Evolutionary conservation across 164 flowering plant species (phyloP).

Genomic region (Brasenia schreberi): DNA sequence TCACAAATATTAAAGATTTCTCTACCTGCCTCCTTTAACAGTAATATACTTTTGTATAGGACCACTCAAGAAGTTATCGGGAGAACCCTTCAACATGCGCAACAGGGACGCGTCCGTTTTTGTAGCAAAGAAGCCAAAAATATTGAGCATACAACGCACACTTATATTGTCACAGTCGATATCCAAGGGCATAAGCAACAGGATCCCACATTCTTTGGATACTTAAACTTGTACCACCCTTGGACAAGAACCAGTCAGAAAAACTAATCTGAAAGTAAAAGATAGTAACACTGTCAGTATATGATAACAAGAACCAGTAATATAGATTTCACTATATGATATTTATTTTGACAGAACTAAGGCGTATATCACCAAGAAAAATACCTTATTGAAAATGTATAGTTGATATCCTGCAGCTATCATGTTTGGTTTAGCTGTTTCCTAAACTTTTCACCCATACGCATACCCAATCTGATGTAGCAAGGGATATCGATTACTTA

Average conservation of each 20-base stretch:
- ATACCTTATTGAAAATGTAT: not conserved
- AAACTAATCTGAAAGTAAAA: constrained; percentile 62
- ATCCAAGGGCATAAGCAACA: constrained; percentile 97
- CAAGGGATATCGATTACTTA: too few species aligned
- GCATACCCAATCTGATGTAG: too few species aligned
- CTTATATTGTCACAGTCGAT: constrained; percentile 98
- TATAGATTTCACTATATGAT: too few species aligned
- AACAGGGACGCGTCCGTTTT: constrained; percentile 94
- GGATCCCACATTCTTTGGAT: constrained; percentile 99
- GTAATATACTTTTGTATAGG: constrained; percentile 82
- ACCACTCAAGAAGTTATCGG: constrained; percentile 94
- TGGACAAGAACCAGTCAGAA: constrained; percentile 93
- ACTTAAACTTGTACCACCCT: constrained; percentile 89
- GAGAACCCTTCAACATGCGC: constrained; percentile 99
- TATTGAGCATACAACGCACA: constrained; percentile 98
- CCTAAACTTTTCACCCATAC: too few species aligned
- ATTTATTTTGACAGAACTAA: not conserved
- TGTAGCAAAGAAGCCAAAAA: constrained; percentile 93
- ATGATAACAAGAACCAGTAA: too few species aligned
- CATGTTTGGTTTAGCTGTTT: too few species aligned
- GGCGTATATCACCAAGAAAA: not conserved
- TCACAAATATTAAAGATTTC: not conserved
- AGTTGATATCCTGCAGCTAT: too few species aligned
- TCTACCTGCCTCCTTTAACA: constrained; percentile 89
- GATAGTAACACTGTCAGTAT: constrained; percentile 6